Percentiles rank a stretch among this genome's conserved stretches.
Evolutionary conservation across 2,329 filamentous ascomycete genomes (phyloP).

Genomic region (Colletotrichum spinosum): DNA sequence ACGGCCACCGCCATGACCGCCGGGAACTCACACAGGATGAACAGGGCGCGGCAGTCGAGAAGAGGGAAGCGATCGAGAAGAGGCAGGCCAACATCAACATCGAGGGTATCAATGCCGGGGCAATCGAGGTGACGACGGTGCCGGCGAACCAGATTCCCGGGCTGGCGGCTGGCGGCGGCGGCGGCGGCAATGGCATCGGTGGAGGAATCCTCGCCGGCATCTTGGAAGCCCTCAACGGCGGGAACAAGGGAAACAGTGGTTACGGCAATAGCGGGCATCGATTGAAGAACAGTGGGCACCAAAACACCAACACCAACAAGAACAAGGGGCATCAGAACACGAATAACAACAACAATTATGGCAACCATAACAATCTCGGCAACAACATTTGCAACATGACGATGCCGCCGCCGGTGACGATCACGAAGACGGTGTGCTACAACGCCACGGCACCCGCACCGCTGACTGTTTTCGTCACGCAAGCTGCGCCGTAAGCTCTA

Average conservation of each 20-base stretch:
- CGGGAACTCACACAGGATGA: slow-evolving; percentile 15
- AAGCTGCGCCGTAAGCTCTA: slow-evolving; percentile 4
- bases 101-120: slow-evolving; percentile 21
- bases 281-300: background rate
- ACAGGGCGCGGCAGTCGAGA: slow-evolving; percentile 33
- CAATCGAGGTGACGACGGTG: slow-evolving; percentile 30
- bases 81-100: slow-evolving; percentile 30
- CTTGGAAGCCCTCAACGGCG: slow-evolving; percentile 34
- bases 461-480: slow-evolving; percentile 32
- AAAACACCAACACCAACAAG: slow-evolving; percentile 41
- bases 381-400: background rate
- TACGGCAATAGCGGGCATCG: slow-evolving; percentile 44
- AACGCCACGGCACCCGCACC: slow-evolving; percentile 31
- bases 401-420: slow-evolving; percentile 18
- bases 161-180: slow-evolving; percentile 10
- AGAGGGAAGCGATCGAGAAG: slow-evolving; percentile 10
- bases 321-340: slow-evolving; percentile 39
- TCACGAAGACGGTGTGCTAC: slow-evolving; percentile 26
- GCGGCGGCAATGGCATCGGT: slow-evolving; percentile 3
- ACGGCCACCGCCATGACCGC: background rate
- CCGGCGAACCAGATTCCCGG: slow-evolving; percentile 8
- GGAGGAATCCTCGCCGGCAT: slow-evolving; percentile 25
- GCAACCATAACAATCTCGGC: no score
- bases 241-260: slow-evolving; percentile 36
- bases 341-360: slow-evolving; percentile 4